Evolutionary conservation across 768 basidiomycete genomes (phyloP), one percentile per base, ranked within the genome.

Genomic region (Candolleomyces eurysporus): DNA sequence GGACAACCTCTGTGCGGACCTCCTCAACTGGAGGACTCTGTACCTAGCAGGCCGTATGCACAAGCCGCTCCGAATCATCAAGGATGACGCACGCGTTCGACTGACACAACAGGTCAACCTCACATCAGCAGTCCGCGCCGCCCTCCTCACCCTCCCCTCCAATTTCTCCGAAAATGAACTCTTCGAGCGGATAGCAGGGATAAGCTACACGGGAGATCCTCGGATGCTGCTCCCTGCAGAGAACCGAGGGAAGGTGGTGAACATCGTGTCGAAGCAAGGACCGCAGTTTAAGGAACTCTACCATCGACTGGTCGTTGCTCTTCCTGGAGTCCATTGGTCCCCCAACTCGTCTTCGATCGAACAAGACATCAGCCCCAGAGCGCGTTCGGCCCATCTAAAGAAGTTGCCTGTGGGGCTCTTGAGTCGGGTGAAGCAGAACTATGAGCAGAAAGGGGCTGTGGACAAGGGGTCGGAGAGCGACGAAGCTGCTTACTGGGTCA

Each of bases 21-120:
- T 98, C 30, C 82, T 96, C 57, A 91, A 94, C 69, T 99, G 97
- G 97, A 83, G 88, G 48, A 84, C 94, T 26, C 82, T 98, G 3
- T 99, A 99, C 73, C 86, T 96, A 45, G 91, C 95, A 0, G 97
- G 97, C 0, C 84, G 97, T 39, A 94, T 98, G 87, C 97, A 98
- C 76, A 99, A 99, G 75, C 97, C 97, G 0, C 84, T 96, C 52
- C 86, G 92, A 54, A 96, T 96, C 68, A 90, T 97, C 74, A 88
- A 88, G 73, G 92, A 96, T 72, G 94, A 97, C 71, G 89, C 94
- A 2, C 89, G 95, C 43, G 92, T 98, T 16, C 87, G 91, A 58
- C 81, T 96, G 57, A 94, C 95, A n/a, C 91, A 95, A 70, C 92
- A 96, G 68, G 93, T 94, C 70, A 99, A 99, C 80, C 83, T 97